phyloP scores from a whole-genome alignment of 2,329 filamentous ascomycete genomes.

The Moelleriella libera region DNA sequence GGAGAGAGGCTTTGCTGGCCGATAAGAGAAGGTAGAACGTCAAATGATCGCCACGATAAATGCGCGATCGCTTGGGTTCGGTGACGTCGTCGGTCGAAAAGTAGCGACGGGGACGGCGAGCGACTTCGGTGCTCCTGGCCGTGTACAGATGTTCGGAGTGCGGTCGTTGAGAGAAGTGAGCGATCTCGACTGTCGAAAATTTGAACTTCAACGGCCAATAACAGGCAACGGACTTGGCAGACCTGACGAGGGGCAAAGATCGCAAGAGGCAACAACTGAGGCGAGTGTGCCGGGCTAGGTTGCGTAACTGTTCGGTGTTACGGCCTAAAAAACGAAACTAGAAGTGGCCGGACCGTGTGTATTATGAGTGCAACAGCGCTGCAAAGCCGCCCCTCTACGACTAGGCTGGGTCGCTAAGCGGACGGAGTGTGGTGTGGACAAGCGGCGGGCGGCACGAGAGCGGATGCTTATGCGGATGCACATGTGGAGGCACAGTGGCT shows the following conservation, averaged over 20 bases:
- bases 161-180: too few relatives aligned
- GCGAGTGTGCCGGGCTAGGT: conserved; percentile 3
- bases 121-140: not conserved
- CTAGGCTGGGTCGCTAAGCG: not conserved
- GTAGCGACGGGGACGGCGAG: not conserved
- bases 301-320: conserved; percentile 7
- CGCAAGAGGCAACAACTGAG: not conserved
- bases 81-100: conserved; percentile 2
- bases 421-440: not conserved
- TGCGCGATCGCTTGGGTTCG: not conserved
- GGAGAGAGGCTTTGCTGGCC: not conserved
- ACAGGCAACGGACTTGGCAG: not conserved
- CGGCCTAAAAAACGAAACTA: conserved; percentile 4
- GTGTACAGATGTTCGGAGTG: too few relatives aligned
- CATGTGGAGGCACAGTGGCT: not conserved
- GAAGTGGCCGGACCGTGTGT: conserved; percentile 1
- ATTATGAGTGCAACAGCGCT: not conserved
- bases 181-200: too few relatives aligned
- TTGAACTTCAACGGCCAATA: not conserved
- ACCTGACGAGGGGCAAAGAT: not conserved
- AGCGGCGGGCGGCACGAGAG: conserved; percentile 1
- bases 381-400: too few relatives aligned
- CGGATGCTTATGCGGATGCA: conserved; percentile 2
- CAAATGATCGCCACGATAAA: not conserved
- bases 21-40: too few relatives aligned